Conservation (phyloP, 768 basidiomycete genomes). For the Gloeostereum incarnatum region DNA sequence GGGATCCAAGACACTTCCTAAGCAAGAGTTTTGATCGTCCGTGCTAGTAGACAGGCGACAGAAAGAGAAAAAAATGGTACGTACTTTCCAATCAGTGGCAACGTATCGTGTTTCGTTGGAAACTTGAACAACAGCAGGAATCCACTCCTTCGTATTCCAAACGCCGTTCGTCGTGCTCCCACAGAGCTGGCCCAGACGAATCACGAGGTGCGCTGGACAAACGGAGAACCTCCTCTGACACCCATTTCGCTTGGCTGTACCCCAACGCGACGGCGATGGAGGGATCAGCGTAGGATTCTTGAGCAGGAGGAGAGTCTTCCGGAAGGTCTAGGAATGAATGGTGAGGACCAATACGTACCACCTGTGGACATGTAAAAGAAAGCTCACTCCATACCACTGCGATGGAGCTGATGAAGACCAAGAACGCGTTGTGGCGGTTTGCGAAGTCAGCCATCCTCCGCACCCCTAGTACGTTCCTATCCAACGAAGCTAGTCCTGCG, state of each 20-base stretch:
- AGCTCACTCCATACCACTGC: slow-evolving; percentile 16
- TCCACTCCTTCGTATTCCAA: slow-evolving; percentile 26
- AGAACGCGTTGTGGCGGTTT: slow-evolving; percentile 6
- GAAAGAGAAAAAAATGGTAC: too few relatives aligned
- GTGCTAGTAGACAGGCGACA: too few relatives aligned
- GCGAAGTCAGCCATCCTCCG: slow-evolving; percentile 15
- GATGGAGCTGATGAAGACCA: slow-evolving; percentile 17
- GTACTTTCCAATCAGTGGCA: too few relatives aligned
- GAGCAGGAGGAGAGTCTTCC: not conserved
- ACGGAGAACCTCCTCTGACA: slow-evolving; percentile 15
- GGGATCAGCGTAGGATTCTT: slow-evolving; percentile 2
- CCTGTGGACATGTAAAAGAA: not conserved
- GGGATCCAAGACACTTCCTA: too few relatives aligned
- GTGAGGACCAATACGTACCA: too few relatives aligned
- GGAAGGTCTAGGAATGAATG: too few relatives aligned
- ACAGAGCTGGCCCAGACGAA: slow-evolving; percentile 24
- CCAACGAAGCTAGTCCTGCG: slow-evolving; percentile 21
- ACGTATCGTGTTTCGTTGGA: too few relatives aligned
- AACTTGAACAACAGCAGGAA: slow-evolving; percentile 24
- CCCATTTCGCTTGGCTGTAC: slow-evolving; percentile 23
- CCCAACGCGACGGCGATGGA: slow-evolving; percentile 13
- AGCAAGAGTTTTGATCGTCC: too few relatives aligned
- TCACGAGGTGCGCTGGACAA: slow-evolving; percentile 10
- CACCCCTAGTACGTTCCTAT: slow-evolving; percentile 17
- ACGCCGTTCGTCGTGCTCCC: slow-evolving; percentile 19